Percentiles rank a stretch among this genome's conserved stretches.
phyloP scores from a whole-genome alignment of 495 filamentous ascomycete species.

The Daldinia caldariorum region DNA sequence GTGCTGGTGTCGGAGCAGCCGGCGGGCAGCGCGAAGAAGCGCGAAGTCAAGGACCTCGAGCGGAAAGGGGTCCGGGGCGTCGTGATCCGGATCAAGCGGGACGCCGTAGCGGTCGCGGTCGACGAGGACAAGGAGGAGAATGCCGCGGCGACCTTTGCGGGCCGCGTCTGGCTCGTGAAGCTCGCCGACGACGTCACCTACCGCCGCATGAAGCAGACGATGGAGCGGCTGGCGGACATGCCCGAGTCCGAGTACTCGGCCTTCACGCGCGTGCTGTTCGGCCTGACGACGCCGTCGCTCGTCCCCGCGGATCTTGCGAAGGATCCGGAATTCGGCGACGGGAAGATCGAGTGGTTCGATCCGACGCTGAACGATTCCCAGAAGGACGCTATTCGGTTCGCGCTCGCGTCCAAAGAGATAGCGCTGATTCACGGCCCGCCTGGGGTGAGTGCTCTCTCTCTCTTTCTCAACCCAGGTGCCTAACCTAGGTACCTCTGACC shows the following conservation, averaged over 20 bases:
- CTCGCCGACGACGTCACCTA: constrained; percentile 95
- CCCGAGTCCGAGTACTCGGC: constrained; percentile 71
- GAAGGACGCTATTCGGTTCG: constrained; percentile 90
- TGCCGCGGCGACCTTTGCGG: constrained; percentile 67
- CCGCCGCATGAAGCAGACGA: constrained; percentile 88
- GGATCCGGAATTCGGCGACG: constrained; percentile 51
- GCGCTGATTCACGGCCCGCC: constrained; percentile 96
- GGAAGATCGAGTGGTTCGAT: constrained; percentile 76
- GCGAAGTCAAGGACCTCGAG: constrained; percentile 71
- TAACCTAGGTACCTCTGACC: no score
- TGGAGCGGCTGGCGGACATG: constrained; percentile 82
- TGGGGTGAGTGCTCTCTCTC: constrained; percentile 61
- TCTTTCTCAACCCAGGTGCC: no score
- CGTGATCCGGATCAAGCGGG: constrained; percentile 71
- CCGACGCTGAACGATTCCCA: constrained; percentile 86
- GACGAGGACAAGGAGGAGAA: constrained; percentile 68
- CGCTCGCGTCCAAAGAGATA: constrained; percentile 81
- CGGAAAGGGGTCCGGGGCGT: constrained; percentile 79
- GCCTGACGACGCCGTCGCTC: constrained; percentile 67
- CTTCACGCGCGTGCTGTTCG: constrained; percentile 87
- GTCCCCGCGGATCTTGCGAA: constrained; percentile 56
- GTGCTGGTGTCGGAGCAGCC: constrained; percentile 82
- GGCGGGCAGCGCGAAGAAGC: constrained; percentile 73
- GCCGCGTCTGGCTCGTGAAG: constrained; percentile 77
- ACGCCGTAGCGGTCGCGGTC: constrained; percentile 76